These are phyloP conservation scores for Gymnopilus junonius DNA, from an alignment of 768 basidiomycete species.

Conservation along the genomic window DNA sequence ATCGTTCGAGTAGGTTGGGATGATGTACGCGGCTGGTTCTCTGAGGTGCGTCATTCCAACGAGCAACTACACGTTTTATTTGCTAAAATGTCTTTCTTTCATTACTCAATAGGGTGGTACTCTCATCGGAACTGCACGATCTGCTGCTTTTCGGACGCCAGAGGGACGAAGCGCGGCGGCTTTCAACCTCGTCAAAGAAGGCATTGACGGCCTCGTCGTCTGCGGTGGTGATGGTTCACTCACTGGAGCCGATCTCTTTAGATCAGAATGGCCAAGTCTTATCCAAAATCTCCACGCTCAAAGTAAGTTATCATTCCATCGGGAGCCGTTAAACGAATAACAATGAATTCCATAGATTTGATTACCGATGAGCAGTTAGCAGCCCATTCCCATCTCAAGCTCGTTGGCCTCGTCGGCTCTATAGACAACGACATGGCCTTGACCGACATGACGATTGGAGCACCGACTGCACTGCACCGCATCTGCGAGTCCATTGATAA, in stretches of 20 bases:
- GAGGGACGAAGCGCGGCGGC: constrained; percentile 93
- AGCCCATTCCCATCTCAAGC: constrained; percentile 84
- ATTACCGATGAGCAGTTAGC: constrained; percentile 77
- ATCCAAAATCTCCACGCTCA: constrained; percentile 67
- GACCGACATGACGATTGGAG: constrained; percentile 97
- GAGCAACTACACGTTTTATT: background rate
- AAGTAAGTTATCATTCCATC: constrained; percentile 42
- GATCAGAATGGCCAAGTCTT: constrained; percentile 93
- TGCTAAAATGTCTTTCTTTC: background rate
- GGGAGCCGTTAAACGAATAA: background rate
- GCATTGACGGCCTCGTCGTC: constrained; percentile 95
- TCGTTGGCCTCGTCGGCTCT: constrained; percentile 98
- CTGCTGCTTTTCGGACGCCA: constrained; percentile 77
- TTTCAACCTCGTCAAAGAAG: constrained; percentile 91
- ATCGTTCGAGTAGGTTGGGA: constrained; percentile 98
- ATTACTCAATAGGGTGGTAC: constrained; percentile 78
- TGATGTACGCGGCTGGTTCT: constrained; percentile 95
- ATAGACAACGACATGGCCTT: constrained; percentile 99
- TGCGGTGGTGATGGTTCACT: constrained; percentile 98
- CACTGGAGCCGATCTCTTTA: constrained; percentile 93
- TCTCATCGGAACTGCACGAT: constrained; percentile 92
- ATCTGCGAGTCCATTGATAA: constrained; percentile 99
- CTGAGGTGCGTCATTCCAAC: constrained; percentile 58
- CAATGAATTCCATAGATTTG: constrained; percentile 46
- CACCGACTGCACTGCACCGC: constrained; percentile 91